A percentile compares a stretch with the other conserved stretches of the same genome.
Evolutionary conservation across 192 early-diverging fungal genomes (phyloP).

Genomic region (Linnemannia exigua): DNA sequence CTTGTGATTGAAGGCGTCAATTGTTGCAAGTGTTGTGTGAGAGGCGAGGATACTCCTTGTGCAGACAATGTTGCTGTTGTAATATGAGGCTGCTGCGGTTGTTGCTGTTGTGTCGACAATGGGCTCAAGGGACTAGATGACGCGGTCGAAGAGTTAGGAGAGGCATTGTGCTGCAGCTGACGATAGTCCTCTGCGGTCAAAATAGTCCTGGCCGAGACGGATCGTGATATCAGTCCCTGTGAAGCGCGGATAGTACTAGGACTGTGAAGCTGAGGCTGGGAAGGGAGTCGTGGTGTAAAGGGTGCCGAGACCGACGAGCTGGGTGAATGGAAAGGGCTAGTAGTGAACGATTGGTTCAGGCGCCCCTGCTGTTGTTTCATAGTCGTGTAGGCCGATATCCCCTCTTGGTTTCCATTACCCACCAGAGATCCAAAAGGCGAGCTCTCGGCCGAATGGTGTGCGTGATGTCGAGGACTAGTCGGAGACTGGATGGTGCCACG

Average conservation of each 20-base stretch:
- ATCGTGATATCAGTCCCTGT: neutral
- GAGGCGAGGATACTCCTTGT: neutral
- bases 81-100: neutral
- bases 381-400: neutral
- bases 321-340: constrained; percentile 30
- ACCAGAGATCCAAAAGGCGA: neutral
- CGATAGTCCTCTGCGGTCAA: constrained; percentile 33
- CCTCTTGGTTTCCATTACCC: neutral
- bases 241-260: neutral
- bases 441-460: constrained; percentile 1
- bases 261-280: constrained; percentile 23
- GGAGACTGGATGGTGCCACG: neutral
- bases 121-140: neutral
- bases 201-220: constrained; percentile 4
- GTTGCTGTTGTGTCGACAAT: neutral
- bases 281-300: constrained; percentile 41
- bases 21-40: neutral
- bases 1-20: neutral
- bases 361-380: constrained; percentile 5
- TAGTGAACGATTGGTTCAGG: neutral
- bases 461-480: neutral
- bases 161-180: neutral
- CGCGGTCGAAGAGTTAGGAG: neutral
- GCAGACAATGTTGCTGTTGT: neutral
- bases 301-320: constrained; percentile 39